Conservation (phyloP, 2,329 filamentous ascomycete species). For the Aspergillus thermomutatus region DNA sequence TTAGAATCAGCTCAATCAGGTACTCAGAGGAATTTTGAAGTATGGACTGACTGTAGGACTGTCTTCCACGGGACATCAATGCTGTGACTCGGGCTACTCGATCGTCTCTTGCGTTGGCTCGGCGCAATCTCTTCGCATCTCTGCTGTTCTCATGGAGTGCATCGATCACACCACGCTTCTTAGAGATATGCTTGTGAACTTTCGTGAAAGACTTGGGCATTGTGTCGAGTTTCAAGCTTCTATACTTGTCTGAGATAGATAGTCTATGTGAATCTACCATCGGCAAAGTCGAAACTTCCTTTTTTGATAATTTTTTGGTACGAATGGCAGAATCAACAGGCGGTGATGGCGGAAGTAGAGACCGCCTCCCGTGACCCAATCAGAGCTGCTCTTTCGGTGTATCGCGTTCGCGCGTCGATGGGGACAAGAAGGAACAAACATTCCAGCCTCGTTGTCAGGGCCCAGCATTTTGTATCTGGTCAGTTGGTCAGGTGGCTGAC, state of each 20-base stretch:
- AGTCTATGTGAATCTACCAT: not conserved
- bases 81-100: conserved; percentile 70
- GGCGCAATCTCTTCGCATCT: conserved; percentile 76
- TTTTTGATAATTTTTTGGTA: conserved; percentile 23
- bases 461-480: conserved; percentile 3
- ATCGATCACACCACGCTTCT: conserved; percentile 75
- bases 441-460: conserved; percentile 28
- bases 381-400: conserved; percentile 1
- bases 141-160: conserved; percentile 84
- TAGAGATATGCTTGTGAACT: conserved; percentile 82
- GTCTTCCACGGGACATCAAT: conserved; percentile 70
- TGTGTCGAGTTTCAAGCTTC: conserved; percentile 5
- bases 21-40: not conserved
- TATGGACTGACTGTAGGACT: conserved; percentile 59
- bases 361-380: conserved; percentile 18
- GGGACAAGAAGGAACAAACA: conserved; percentile 27
- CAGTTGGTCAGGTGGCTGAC: conserved; percentile 11
- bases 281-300: conserved; percentile 6
- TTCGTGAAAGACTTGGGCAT: conserved; percentile 81
- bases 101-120: conserved; percentile 76
- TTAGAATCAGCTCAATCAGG: not conserved
- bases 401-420: conserved; percentile 34
- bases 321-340: conserved; percentile 28
- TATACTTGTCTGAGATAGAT: not conserved
- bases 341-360: conserved; percentile 21